These are phyloP conservation scores for Trifolium repens DNA, from an alignment of 306 rosid genomes.

Conservation along the genomic window DNA sequence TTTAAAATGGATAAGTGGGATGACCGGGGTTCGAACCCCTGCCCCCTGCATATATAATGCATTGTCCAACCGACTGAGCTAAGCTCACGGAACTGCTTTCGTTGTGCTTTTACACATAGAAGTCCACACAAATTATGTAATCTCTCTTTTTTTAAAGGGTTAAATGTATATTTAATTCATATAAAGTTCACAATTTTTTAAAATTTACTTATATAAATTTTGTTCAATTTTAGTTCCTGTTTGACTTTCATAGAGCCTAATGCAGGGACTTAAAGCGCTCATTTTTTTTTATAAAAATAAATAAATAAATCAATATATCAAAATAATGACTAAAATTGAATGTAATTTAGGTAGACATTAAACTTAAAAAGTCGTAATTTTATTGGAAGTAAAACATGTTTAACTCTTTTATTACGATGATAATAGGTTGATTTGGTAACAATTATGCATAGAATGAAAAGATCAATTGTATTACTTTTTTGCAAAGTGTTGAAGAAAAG, in stretches of 20 bases:
- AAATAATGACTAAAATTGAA: neutral
- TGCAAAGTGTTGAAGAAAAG: constrained; percentile 10
- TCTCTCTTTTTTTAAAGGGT: too few relatives aligned
- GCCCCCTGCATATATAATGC: too few relatives aligned
- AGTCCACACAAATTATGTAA: neutral
- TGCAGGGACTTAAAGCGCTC: neutral
- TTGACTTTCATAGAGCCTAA: neutral
- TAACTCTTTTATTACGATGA: neutral
- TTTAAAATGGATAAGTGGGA: too few relatives aligned
- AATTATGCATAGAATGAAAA: constrained; percentile 6
- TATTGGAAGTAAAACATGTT: neutral
- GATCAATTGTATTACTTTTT: constrained; percentile 20
- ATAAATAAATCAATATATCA: neutral
- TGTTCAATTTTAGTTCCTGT: neutral
- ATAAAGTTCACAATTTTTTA: neutral
- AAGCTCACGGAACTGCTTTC: too few relatives aligned
- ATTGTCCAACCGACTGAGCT: too few relatives aligned
- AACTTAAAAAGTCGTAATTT: too few relatives aligned
- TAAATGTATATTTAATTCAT: too few relatives aligned
- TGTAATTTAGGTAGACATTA: neutral
- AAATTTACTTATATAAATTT: neutral
- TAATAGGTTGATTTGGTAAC: neutral
- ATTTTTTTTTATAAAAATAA: too few relatives aligned
- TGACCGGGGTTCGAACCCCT: too few relatives aligned
- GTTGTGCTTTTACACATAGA: neutral